Evolutionary conservation across 352 stramenopile genomes (phyloP).

Genomic region (Globisporangium emineosum): DNA sequence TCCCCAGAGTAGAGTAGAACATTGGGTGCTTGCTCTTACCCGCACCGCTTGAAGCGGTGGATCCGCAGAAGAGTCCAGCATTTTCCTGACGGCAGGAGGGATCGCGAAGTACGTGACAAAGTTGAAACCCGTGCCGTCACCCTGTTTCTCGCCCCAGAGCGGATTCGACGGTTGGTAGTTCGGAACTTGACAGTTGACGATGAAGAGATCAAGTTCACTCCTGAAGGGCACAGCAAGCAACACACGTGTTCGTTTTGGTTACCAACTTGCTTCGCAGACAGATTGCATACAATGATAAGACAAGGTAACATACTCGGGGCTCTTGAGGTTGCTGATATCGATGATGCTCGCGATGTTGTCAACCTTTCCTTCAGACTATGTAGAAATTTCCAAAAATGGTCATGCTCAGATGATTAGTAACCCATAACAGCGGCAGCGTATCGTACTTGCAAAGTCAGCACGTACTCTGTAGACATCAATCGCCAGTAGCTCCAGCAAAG

Average conservation of each 20-base stretch:
- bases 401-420: not conserved
- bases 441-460: not conserved
- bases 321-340: slow-evolving; percentile 45
- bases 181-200: slow-evolving; percentile 85
- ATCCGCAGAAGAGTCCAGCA: slow-evolving; percentile 36
- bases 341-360: slow-evolving; percentile 75
- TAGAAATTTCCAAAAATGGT: not conserved
- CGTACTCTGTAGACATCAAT: slow-evolving; percentile 73
- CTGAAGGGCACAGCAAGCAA: slow-evolving; percentile 13
- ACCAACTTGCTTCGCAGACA: too few relatives aligned
- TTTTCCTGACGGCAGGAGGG: slow-evolving; percentile 42
- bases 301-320: slow-evolving; percentile 26
- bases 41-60: slow-evolving; percentile 49
- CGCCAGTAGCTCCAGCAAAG: slow-evolving; percentile 57
- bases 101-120: slow-evolving; percentile 82
- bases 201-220: slow-evolving; percentile 54
- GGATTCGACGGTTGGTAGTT: slow-evolving; percentile 82
- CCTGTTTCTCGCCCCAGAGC: slow-evolving; percentile 76
- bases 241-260: not conserved
- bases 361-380: slow-evolving; percentile 62
- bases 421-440: not conserved
- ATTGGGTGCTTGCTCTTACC: slow-evolving; percentile 16
- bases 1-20: not conserved
- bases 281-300: too few relatives aligned
- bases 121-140: slow-evolving; percentile 73